A percentile compares a stretch with the other conserved stretches of the same genome.
phyloP scores from a whole-genome alignment of 305 asterid species.

The Lippia alba region DNA sequence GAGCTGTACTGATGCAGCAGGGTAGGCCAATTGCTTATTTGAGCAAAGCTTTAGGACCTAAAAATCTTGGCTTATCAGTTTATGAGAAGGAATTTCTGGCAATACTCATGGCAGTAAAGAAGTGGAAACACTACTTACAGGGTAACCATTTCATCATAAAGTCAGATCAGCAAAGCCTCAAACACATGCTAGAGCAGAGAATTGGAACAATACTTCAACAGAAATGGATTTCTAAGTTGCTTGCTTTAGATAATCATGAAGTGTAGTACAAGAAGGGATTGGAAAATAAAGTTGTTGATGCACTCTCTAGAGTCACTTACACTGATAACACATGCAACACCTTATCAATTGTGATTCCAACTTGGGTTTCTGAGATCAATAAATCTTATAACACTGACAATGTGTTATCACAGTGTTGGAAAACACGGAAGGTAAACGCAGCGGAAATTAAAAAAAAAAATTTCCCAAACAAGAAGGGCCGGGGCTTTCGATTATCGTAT shows the following conservation, averaged over 20 bases:
- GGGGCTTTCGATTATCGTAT: too few species aligned
- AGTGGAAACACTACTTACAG: not conserved
- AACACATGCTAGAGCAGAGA: not conserved
- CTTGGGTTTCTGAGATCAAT: not conserved
- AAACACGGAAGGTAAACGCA: too few species aligned
- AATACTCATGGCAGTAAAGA: not conserved
- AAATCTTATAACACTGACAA: not conserved
- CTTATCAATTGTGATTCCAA: not conserved
- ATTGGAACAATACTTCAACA: not conserved
- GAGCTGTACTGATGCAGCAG: not conserved
- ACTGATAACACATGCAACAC: not conserved
- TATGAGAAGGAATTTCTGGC: not conserved
- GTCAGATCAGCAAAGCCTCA: not conserved
- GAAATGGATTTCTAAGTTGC: not conserved
- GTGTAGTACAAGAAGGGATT: not conserved
- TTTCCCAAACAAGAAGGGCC: too few species aligned
- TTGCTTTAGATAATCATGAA: not conserved
- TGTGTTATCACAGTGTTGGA: not conserved
- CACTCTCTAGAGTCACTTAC: not conserved
- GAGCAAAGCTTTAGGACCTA: not conserved
- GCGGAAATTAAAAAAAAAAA: too few species aligned
- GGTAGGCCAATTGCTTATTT: not conserved
- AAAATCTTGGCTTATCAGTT: not conserved
- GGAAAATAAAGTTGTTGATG: not conserved
- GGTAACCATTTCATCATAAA: not conserved